A percentile compares a stretch with the other conserved stretches of the same genome.
These are phyloP conservation scores for Zalerion maritima DNA, from an alignment of 495 filamentous ascomycete species.

Conservation along the genomic window DNA sequence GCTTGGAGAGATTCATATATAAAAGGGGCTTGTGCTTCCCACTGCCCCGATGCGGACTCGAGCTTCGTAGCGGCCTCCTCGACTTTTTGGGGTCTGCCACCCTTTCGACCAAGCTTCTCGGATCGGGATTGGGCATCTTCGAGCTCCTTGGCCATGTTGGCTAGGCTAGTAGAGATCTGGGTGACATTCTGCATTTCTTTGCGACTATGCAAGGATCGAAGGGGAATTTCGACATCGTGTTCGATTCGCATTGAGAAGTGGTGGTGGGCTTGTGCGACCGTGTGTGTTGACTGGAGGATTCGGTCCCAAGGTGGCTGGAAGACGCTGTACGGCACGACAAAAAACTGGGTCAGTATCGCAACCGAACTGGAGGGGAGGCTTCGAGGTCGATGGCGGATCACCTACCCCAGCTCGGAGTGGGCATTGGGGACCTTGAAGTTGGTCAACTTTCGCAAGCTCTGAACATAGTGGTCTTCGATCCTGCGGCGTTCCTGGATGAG, in stretches of 20 bases:
- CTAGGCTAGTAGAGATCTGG: slow-evolving; percentile 68
- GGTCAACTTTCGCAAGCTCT: slow-evolving; percentile 66
- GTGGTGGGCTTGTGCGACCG: slow-evolving; percentile 72
- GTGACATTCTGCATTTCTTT: slow-evolving; percentile 72
- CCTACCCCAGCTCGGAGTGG: slow-evolving; percentile 72
- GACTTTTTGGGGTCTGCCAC: slow-evolving; percentile 66
- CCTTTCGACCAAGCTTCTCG: slow-evolving; percentile 72
- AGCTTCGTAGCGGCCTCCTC: slow-evolving; percentile 59
- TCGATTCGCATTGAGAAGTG: slow-evolving; percentile 74
- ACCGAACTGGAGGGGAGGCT: slow-evolving; percentile 9
- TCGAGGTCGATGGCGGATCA: slow-evolving; percentile 4
- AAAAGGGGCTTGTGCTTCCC: slow-evolving; percentile 92
- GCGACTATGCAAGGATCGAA: slow-evolving; percentile 58
- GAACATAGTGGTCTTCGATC: slow-evolving; percentile 82
- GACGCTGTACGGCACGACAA: slow-evolving; percentile 41
- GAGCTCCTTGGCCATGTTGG: slow-evolving; percentile 66
- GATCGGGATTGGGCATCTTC: slow-evolving; percentile 74
- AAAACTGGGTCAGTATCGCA: slow-evolving; percentile 2
- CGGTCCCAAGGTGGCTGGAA: slow-evolving; percentile 89
- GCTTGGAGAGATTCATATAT: slow-evolving; percentile 91
- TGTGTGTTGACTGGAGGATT: slow-evolving; percentile 65
- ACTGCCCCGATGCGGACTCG: slow-evolving; percentile 66
- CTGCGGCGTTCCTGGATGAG: slow-evolving; percentile 81
- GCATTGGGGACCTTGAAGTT: slow-evolving; percentile 56
- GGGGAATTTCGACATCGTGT: slow-evolving; percentile 73